phyloP scores from a whole-genome alignment of 2,329 filamentous ascomycete species.

The Phialocephala sp. region DNA sequence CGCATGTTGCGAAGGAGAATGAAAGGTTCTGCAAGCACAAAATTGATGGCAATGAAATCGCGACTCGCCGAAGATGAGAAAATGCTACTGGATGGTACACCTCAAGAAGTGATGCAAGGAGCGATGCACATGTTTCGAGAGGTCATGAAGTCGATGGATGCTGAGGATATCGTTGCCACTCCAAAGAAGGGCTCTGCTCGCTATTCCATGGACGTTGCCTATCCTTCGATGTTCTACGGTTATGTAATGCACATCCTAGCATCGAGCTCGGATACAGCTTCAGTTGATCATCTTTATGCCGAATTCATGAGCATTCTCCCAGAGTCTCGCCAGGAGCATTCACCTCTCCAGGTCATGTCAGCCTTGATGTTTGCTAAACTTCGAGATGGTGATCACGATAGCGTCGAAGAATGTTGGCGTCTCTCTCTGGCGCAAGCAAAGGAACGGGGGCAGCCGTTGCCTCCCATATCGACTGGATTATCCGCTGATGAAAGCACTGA shows the following conservation, averaged over 20 bases:
- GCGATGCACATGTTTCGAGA: slow-evolving; percentile 38
- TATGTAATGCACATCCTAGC: slow-evolving; percentile 62
- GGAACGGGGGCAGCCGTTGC: slow-evolving; percentile 47
- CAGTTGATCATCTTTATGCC: slow-evolving; percentile 61
- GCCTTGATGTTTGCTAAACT: slow-evolving; percentile 73
- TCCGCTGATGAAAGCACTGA: background rate
- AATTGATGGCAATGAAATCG: slow-evolving; percentile 48
- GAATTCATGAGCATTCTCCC: slow-evolving; percentile 54
- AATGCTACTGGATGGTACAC: slow-evolving; percentile 23
- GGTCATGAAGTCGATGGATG: slow-evolving; percentile 32
- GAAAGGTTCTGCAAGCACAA: slow-evolving; percentile 48
- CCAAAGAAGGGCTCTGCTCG: slow-evolving; percentile 35
- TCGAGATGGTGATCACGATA: slow-evolving; percentile 59
- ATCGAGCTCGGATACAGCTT: slow-evolving; percentile 49
- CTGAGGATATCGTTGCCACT: slow-evolving; percentile 35
- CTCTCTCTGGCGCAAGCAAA: slow-evolving; percentile 61
- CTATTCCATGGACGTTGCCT: slow-evolving; percentile 37
- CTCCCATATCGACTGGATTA: background rate
- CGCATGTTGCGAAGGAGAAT: slow-evolving; percentile 49
- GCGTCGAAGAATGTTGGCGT: slow-evolving; percentile 71
- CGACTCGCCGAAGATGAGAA: slow-evolving; percentile 32
- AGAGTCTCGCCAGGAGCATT: slow-evolving; percentile 42
- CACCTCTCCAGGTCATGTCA: slow-evolving; percentile 62
- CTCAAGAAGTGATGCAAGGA: slow-evolving; percentile 34
- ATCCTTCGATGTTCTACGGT: slow-evolving; percentile 52